These are phyloP conservation scores for Sequoia sempervirens DNA, from an alignment of 75 land plant genomes.

Conservation along the genomic window DNA sequence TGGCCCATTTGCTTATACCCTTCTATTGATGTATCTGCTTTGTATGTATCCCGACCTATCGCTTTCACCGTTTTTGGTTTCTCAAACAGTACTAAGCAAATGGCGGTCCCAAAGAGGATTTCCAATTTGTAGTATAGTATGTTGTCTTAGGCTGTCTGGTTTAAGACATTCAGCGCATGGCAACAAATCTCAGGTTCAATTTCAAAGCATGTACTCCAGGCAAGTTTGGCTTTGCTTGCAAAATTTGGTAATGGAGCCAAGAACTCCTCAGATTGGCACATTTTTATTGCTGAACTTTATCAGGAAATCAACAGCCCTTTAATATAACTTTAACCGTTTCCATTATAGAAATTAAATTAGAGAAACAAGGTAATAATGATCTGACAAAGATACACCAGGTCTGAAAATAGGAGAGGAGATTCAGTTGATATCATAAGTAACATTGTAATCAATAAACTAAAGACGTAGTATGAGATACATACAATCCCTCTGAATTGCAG, in stretches of 20 bases:
- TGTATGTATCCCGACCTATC: too few species aligned
- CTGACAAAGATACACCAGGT: background rate
- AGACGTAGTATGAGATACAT: background rate
- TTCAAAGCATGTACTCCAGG: background rate
- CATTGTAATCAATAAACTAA: background rate
- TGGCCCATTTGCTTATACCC: too few species aligned
- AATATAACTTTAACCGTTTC: background rate
- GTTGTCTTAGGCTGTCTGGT: too few species aligned
- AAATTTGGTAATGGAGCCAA: too few species aligned
- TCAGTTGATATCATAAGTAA: background rate
- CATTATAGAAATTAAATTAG: background rate
- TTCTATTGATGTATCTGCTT: too few species aligned
- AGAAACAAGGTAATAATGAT: background rate
- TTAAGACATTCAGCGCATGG: too few species aligned
- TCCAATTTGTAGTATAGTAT: too few species aligned
- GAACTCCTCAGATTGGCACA: background rate
- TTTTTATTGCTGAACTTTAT: too few species aligned
- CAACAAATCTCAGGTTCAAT: too few species aligned
- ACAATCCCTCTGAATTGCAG: background rate
- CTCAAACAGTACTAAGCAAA: too few species aligned
- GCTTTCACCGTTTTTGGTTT: too few species aligned
- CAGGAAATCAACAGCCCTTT: background rate
- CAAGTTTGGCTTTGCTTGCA: background rate
- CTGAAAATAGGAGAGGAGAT: background rate
- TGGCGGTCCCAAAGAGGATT: too few species aligned